Base-by-base conservation (phyloP, 2,329 filamentous ascomycete species). In the Chaetomium globosum region DNA sequence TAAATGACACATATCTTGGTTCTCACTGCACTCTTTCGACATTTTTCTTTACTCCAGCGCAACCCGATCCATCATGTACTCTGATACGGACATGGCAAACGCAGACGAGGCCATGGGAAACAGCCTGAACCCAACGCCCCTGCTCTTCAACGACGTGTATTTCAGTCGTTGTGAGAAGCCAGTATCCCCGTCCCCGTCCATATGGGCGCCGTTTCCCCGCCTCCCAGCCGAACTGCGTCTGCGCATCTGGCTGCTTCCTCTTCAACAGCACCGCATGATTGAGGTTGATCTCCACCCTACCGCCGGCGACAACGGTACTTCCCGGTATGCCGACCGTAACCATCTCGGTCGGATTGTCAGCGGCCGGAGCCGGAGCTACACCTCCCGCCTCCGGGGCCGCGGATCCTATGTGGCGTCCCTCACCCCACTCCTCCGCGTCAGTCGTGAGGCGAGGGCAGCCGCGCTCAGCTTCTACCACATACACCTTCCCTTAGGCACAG, bases 381-480 rank as follows among this genome's bases (percentile, higher is more conserved):
- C 33, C 46, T 16, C 7, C 7, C 56, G 23, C 61, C n/a, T 16
- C 48, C 4, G 39, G 39, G 49, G 30, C 28, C 21, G 33, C 13
- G 48, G 53, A 43, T 43, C 39, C 33, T 36, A 33, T 43, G 26
- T 43, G 2, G 62, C 28, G 19, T 61, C 56, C 6, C 54, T 64
- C 23, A 66, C 48, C 36, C 59, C 63, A 26, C 57, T 68, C 13
- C 57, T 43, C 39, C 39, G 39, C 46, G 43, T 64, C 65, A 4
- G n/a, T 48, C 21, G 51, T 21, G 63, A 68, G 63, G 60, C 66
- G 26, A 48, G 66, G 39, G 43, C 30, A 26, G 64, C 64, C n/a
- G 57, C 66, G 7, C 66, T 64, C 52, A 26, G 39, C 7, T 68
- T 61, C 55, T 68, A 68, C 61, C 64, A 61, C 26, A 30, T 68